Evolutionary conservation across 2,329 filamentous ascomycete species (phyloP).

Genomic region (Huntiella bhutanensis): DNA sequence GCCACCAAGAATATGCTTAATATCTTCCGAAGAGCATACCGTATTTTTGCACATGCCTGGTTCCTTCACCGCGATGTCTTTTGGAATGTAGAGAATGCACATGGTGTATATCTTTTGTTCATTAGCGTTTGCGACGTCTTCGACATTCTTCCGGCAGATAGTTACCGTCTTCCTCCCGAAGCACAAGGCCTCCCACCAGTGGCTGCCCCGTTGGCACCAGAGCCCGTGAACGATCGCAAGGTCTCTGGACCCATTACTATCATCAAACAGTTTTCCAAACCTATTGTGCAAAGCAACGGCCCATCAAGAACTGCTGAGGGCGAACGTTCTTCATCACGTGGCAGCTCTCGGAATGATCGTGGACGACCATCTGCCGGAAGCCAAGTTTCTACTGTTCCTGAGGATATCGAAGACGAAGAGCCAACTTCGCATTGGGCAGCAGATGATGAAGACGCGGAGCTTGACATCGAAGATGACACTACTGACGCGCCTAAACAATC

Average conservation of each 20-base stretch:
- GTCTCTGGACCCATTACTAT: slow-evolving; percentile 15
- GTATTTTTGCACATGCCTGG: slow-evolving; percentile 97
- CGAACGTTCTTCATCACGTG: slow-evolving; percentile 31
- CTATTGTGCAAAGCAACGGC: background rate
- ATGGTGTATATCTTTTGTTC: slow-evolving; percentile 90
- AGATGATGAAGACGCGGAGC: slow-evolving; percentile 15
- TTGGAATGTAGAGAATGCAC: slow-evolving; percentile 77
- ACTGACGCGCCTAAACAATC: background rate
- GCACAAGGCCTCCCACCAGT: slow-evolving; percentile 58
- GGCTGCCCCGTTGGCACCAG: background rate
- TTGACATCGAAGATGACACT: slow-evolving; percentile 1
- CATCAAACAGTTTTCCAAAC: slow-evolving; percentile 5
- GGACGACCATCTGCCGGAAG: slow-evolving; percentile 66
- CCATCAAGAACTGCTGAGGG: slow-evolving; percentile 3
- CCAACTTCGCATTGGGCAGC: background rate
- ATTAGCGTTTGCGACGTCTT: slow-evolving; percentile 93
- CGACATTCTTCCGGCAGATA: slow-evolving; percentile 74
- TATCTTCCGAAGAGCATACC: slow-evolving; percentile 82
- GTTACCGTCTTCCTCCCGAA: slow-evolving; percentile 86
- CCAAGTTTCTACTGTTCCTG: slow-evolving; percentile 53
- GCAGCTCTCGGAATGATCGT: slow-evolving; percentile 43
- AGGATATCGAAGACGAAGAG: slow-evolving; percentile 43
- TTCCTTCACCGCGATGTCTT: slow-evolving; percentile 93
- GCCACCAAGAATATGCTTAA: slow-evolving; percentile 78
- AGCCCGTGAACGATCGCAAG: slow-evolving; percentile 16